Base-by-base conservation (phyloP, 2,329 filamentous ascomycete genomes). In the Colletotrichum trifolii region DNA sequence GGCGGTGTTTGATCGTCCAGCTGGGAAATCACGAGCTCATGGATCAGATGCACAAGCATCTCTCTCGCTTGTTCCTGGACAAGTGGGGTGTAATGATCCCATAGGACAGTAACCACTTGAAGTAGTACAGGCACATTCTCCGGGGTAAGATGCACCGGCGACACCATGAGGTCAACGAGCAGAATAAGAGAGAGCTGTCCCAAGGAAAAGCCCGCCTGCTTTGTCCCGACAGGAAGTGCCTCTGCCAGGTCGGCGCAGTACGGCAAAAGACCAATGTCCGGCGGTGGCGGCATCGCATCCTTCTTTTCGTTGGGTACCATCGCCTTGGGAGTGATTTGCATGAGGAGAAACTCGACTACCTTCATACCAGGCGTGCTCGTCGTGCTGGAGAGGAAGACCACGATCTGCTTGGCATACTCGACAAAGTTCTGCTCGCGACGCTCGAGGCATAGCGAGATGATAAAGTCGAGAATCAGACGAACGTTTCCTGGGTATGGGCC, bases 341-440 rank as follows among this genome's bases (percentile, higher is more conserved):
- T 85, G 35, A 98, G 82, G 59, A 99, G 84, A 70, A 97, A 97
- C 69, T 99, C 96, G 10, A 99, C 90, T 3, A 99, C 94, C 73
- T 97, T 96, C 52, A 92, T 90, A 1, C 94, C 94, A 2, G 94
- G 74, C 78, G 91, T 73, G 86, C 81, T 86, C 68, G 82, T 84
- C 0, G 85, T 97, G 69, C 93, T 96, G 0, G 96, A 96, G 6
- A 99, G 78, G 75, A 97, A 98, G 1, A 99, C 96, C 13, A 98
- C 94, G 56, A 99, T 96, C 76, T 99, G 96, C 80, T 98, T 99
- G 6, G 95, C 95, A 74, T 96, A 97, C 71, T 97, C 93, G 60
- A 99, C 95, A 76, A 97, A 99, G 71, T 97, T 98, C 73, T 99
- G 96, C 76, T 99, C 96, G 53, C 95, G 89, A 38, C 95, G 89